Evolutionary conservation across 129 eudicot genomes (phyloP), one percentile per base, ranked within the genome.

Genomic region (Tagetes erecta): DNA sequence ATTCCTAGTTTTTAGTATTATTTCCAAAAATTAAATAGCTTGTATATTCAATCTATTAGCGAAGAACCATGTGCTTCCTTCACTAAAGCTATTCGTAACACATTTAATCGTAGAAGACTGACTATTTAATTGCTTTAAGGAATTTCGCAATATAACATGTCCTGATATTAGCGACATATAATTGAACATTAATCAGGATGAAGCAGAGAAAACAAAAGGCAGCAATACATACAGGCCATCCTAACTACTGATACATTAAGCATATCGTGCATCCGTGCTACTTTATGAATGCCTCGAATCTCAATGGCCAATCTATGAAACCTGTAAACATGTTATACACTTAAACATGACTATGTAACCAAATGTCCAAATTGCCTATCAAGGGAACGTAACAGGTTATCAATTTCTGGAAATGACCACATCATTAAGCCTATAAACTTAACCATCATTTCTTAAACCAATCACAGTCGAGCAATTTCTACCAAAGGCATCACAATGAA

Each of bases 1-100:
- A 76, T 27, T 46, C 83, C 77, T 33, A 75, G 74, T 31, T 70
- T 45, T 67, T 59, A 71, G 60, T 71, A 63, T 5, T 40, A 40
- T 62, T 78, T 53, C 57, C 55, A 62, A 71, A 8, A 78, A 41
- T 12, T n/a, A 64, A 47, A 46, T 36, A 13, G 39, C 34, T 60
- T 58, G 55, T 64, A 39, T 75, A n/a, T 77, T 68, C 57, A 42
- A 76, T 67, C 20, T 31, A 56, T 4, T n/a, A n/a, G 2, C 4
- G 35, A 37, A 49, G 56, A 44, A 49, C 10, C 57, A 38, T 13
- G 47, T 12, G 69, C 57, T 44, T 73, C 34, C 70, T 71, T 52
- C 33, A 37, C 70, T 60, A 41, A 70, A 5, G 10, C 30, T 40
- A 20, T 41, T 42, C 57, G 3, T 57, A 27, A 71, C 40, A 4